These are phyloP conservation scores for Serendipita sp. DNA, from an alignment of 768 basidiomycete genomes.

Conservation along the genomic window DNA sequence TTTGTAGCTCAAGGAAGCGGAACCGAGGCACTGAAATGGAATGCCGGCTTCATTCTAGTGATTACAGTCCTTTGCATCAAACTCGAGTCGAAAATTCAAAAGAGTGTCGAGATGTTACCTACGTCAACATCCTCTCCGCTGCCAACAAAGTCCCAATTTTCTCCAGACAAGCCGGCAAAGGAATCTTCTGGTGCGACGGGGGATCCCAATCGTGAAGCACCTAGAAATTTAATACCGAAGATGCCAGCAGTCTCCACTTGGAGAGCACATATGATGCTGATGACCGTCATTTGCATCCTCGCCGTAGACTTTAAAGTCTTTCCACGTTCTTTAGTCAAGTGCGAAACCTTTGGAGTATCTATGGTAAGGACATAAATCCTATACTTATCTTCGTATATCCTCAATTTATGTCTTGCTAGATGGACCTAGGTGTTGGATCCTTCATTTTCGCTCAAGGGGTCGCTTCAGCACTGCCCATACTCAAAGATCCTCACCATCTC, in stretches of 20 bases:
- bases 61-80: not conserved
- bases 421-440: slow-evolving; percentile 95
- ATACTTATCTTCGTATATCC: not conserved
- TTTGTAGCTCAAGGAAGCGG: slow-evolving; percentile 4
- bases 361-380: slow-evolving; percentile 34
- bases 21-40: slow-evolving; percentile 2
- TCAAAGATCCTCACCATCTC: slow-evolving; percentile 45
- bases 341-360: slow-evolving; percentile 90
- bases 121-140: slow-evolving; percentile 1
- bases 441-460: slow-evolving; percentile 95
- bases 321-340: slow-evolving; percentile 76
- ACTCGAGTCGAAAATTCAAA: slow-evolving; percentile 13
- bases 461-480: slow-evolving; percentile 68
- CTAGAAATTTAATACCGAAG: slow-evolving; percentile 14
- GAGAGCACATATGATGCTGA: slow-evolving; percentile 86
- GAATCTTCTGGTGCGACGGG: not conserved
- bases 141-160: not conserved
- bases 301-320: slow-evolving; percentile 94
- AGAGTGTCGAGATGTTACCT: slow-evolving; percentile 6
- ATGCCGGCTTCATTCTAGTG: not conserved
- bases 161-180: not conserved
- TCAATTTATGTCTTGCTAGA: slow-evolving; percentile 32
- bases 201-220: not conserved
- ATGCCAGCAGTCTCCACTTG: slow-evolving; percentile 74
- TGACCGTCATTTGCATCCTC: slow-evolving; percentile 80